These are phyloP conservation scores for Gnomoniopsis sp. DNA, from an alignment of 2,329 filamentous ascomycete species.

Conservation along the genomic window DNA sequence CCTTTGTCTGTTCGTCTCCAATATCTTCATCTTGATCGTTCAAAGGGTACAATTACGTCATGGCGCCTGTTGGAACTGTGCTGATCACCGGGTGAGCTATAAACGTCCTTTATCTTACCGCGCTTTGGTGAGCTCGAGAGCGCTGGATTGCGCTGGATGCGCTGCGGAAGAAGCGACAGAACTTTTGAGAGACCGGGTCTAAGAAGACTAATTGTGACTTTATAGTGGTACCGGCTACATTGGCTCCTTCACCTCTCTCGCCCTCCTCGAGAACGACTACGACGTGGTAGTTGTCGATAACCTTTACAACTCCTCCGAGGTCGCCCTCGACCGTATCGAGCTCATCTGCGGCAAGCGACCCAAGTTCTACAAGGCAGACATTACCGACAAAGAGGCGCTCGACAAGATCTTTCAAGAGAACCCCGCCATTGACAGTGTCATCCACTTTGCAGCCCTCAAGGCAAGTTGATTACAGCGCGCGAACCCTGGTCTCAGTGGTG, in stretches of 20 bases:
- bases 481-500: background rate
- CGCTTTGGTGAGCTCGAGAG: background rate
- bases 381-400: constrained; percentile 79
- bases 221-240: constrained; percentile 96
- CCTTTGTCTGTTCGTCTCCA: background rate
- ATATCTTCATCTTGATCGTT: background rate
- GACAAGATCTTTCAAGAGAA: constrained; percentile 86
- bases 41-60: constrained; percentile 6
- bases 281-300: constrained; percentile 96
- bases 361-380: constrained; percentile 78
- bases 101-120: constrained; percentile 16
- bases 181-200: background rate
- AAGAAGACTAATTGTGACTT: constrained; percentile 24
- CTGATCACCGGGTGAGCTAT: constrained; percentile 80
- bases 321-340: constrained; percentile 92
- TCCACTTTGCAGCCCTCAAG: constrained; percentile 98
- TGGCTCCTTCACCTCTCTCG: constrained; percentile 91
- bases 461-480: constrained; percentile 41
- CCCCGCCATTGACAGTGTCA: constrained; percentile 94
- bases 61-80: constrained; percentile 69
- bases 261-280: constrained; percentile 90
- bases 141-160: background rate
- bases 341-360: constrained; percentile 86
- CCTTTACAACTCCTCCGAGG: constrained; percentile 93
- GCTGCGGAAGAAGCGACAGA: background rate